Percentiles rank a stretch among this genome's conserved stretches.
These are phyloP conservation scores for Hordeum pubiflorum DNA, from an alignment of 202 grass and related monocot genomes.

Conservation along the genomic window DNA sequence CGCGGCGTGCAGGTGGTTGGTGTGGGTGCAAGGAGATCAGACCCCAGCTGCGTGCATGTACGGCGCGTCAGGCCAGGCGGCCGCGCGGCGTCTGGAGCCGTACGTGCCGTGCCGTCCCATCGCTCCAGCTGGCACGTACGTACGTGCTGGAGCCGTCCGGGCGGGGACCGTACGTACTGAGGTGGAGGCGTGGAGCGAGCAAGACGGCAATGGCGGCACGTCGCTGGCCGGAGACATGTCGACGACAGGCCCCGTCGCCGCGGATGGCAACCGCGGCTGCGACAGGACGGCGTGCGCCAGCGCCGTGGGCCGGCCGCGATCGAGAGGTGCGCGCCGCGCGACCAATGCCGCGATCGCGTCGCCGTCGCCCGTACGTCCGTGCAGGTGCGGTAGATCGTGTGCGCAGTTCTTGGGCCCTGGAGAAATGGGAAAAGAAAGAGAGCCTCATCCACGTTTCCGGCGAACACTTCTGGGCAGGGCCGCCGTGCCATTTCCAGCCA, in stretches of 20 bases:
- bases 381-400: no score
- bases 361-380: neutral
- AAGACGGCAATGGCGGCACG: conserved; percentile 5
- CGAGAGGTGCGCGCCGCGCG: no score
- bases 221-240: conserved; percentile 33
- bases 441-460: no score
- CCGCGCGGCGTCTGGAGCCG: neutral
- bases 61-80: neutral
- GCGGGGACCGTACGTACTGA: neutral
- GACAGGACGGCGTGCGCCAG: neutral
- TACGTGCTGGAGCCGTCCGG: no score
- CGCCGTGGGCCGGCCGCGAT: no score
- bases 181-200: neutral
- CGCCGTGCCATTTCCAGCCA: neutral
- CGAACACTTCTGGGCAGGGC: no score
- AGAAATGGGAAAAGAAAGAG: no score
- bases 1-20: no score
- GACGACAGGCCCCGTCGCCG: neutral
- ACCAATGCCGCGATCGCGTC: neutral
- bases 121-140: neutral
- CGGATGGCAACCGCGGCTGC: neutral
- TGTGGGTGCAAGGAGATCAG: no score
- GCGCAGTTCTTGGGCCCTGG: no score
- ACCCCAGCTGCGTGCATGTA: no score
- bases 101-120: neutral